These are phyloP conservation scores for Tetrahymena malaccensis DNA, from an alignment of 73 alveolate species.

Conservation along the genomic window DNA sequence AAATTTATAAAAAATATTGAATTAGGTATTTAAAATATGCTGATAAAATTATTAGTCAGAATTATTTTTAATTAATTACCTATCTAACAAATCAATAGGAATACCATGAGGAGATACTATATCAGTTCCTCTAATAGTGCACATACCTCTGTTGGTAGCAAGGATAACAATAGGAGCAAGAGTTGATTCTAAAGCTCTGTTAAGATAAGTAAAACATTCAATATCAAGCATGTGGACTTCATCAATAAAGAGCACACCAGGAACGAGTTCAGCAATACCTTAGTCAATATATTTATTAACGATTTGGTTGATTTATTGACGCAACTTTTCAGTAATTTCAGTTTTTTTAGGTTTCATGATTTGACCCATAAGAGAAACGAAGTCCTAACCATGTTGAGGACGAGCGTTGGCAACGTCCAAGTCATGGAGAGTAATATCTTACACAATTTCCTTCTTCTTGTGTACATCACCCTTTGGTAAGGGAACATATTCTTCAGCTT, in stretches of 20 bases:
- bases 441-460: constrained; percentile 98
- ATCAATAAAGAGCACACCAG: constrained; percentile 99
- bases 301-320: constrained; percentile 97
- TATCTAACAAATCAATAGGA: constrained; percentile 97
- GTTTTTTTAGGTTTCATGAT: constrained; percentile 97
- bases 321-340: constrained; percentile 98
- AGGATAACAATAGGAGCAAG: constrained; percentile 98
- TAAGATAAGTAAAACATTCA: constrained; percentile 98
- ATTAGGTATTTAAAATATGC: no score
- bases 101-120: constrained; percentile 97
- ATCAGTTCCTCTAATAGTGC: constrained; percentile 98
- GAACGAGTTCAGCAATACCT: constrained; percentile 99
- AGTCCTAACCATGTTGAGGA: constrained; percentile 99
- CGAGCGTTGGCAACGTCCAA: constrained; percentile 98
- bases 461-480: constrained; percentile 99
- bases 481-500: constrained; percentile 99
- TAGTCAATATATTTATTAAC: constrained; percentile 98
- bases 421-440: constrained; percentile 99
- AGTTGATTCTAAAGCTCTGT: constrained; percentile 94
- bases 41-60: no score
- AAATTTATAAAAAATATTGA: no score
- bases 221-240: constrained; percentile 99
- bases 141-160: constrained; percentile 98
- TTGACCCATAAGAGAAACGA: constrained; percentile 96
- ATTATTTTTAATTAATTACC: constrained; percentile 41